Percentiles rank a stretch among this genome's conserved stretches.
Evolutionary conservation across 2,329 filamentous ascomycete species (phyloP).

Genomic region (Verticillium nubilum): DNA sequence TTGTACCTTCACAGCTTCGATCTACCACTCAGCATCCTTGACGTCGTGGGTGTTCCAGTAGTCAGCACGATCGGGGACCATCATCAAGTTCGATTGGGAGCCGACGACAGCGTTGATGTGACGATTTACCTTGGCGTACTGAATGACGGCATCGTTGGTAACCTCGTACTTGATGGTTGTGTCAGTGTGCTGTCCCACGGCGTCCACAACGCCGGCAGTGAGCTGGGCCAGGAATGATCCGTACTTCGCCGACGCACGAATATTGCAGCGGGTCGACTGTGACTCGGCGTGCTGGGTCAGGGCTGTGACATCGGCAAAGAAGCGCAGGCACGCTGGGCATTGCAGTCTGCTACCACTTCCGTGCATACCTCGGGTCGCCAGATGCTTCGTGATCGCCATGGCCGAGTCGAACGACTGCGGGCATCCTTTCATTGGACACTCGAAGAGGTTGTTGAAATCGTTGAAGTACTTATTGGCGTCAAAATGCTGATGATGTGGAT

Average conservation of each 20-base stretch:
- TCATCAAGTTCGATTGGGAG: too few relatives aligned
- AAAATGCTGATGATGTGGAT: slow-evolving; percentile 44
- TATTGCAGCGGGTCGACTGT: slow-evolving; percentile 31
- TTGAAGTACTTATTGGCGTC: slow-evolving; percentile 41
- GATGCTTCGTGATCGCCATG: slow-evolving; percentile 31
- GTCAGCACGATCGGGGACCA: not conserved
- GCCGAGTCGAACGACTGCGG: slow-evolving; percentile 30
- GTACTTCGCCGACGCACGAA: slow-evolving; percentile 35
- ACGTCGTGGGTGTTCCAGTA: not conserved
- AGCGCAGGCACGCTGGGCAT: slow-evolving; percentile 39
- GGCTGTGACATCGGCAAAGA: slow-evolving; percentile 34
- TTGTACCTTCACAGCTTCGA: not conserved
- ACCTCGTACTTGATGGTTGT: slow-evolving; percentile 26
- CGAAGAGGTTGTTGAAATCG: slow-evolving; percentile 22
- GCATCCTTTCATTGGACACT: not conserved
- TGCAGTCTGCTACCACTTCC: slow-evolving; percentile 20
- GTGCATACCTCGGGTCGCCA: slow-evolving; percentile 35
- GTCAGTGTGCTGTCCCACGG: slow-evolving; percentile 25
- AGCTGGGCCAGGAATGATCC: slow-evolving; percentile 30
- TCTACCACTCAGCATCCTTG: not conserved
- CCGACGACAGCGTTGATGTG: not conserved
- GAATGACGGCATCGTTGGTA: slow-evolving; percentile 7
- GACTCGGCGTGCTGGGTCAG: slow-evolving; percentile 45
- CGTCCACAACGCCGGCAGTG: slow-evolving; percentile 31
- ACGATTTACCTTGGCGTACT: not conserved